These are phyloP conservation scores for Naganishia vishniacii DNA, from an alignment of 768 basidiomycete genomes.

Conservation along the genomic window DNA sequence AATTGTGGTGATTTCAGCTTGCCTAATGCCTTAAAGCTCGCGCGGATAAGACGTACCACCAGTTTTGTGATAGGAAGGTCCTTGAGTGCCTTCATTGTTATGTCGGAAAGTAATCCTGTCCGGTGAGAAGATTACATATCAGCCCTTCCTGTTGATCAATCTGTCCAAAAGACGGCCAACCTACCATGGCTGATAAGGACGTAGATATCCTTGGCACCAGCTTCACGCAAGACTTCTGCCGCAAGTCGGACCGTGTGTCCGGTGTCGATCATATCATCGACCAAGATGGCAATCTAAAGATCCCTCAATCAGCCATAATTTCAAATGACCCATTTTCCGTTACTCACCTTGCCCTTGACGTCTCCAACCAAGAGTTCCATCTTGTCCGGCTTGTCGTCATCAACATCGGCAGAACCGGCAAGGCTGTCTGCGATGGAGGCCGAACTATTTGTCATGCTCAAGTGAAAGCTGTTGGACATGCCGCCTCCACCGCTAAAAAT, in stretches of 20 bases:
- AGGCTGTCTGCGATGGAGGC: slow-evolving; percentile 26
- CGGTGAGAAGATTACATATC: neutral
- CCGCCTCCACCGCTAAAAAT: slow-evolving; percentile 22
- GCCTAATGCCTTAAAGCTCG: too few relatives aligned
- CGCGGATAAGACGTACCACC: slow-evolving; percentile 73
- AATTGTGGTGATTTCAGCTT: neutral
- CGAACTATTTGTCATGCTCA: slow-evolving; percentile 26
- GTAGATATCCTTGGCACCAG: slow-evolving; percentile 76
- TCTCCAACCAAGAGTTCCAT: slow-evolving; percentile 71
- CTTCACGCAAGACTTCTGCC: slow-evolving; percentile 78
- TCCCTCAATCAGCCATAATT: neutral
- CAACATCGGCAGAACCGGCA: slow-evolving; percentile 15
- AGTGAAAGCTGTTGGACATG: slow-evolving; percentile 28
- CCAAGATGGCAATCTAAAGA: slow-evolving; percentile 77
- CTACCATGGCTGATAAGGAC: slow-evolving; percentile 82
- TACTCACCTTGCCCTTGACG: slow-evolving; percentile 59
- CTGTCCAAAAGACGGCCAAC: neutral
- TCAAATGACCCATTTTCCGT: neutral
- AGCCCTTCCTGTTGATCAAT: neutral
- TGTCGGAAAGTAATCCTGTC: slow-evolving; percentile 78
- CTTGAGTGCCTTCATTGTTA: slow-evolving; percentile 69
- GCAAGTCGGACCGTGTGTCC: slow-evolving; percentile 75
- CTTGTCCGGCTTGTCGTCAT: slow-evolving; percentile 42
- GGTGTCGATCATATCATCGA: slow-evolving; percentile 79
- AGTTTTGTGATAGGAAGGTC: slow-evolving; percentile 78